Evolutionary conservation across 106 monocot genomes (phyloP), one percentile per base, ranked within the genome.

Genomic region (Xerophyta viscosa): DNA sequence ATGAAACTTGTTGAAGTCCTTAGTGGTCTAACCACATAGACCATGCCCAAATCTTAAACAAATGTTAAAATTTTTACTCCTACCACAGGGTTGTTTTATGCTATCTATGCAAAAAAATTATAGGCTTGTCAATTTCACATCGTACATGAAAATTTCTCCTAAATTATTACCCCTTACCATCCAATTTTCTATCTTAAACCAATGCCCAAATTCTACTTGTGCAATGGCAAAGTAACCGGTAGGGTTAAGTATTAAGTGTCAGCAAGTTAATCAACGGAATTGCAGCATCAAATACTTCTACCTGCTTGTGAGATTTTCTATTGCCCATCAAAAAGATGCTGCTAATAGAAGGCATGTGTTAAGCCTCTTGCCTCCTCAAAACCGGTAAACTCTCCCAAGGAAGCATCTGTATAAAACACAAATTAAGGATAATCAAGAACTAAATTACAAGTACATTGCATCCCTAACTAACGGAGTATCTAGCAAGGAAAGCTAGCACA

Each of bases 321-420:
- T 30, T n/a, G 15, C 29, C 29, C 31, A 17, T 5, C 8, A 18
- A 13, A 29, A 17, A 20, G 30, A 54, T 54, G 10, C 17, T 31
- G 53, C 30, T 17, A 4, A 54, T 30, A 31, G 53, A 54, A 17
- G 53, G 53, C 53, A 54, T 54, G 37, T 88, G 87, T 67, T 93
- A 93, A 46, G 84, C 74, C 64, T 93, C 93, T 44, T 88, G 84
- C 58, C 50, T 78, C 49, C 77, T 73, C 53, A 54, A 31, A 17
- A 27, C 30, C 17, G 53, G 53, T 20, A 54, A 17, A 20, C 19
- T 54, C n/a, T 54, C 53, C 53, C 53, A 54, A 12, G 53, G 53
- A 33, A 54, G 53, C 53, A 54, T 54, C 53, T 54, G 19, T 30
- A 30, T 17, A 2, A 1, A 31, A 20, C 6, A 3, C 29, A 29